Evolutionary conservation across 2,329 filamentous ascomycete species (phyloP), one percentile per base, ranked within the genome.

Genomic region (Verticillium isaacii): DNA sequence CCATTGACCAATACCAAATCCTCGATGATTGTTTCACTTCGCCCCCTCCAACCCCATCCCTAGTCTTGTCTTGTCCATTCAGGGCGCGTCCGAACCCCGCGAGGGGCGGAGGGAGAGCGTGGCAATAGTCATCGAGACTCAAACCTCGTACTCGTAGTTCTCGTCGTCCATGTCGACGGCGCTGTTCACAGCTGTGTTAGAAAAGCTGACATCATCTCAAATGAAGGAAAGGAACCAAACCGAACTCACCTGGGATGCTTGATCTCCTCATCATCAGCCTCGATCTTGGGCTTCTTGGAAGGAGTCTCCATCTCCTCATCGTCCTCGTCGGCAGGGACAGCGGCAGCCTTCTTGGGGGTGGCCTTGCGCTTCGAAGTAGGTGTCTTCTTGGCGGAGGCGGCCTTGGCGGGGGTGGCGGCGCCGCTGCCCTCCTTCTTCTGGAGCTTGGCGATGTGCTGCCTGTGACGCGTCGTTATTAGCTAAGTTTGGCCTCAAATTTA

Each of bases 381-480:
- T 1, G 29, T 25, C 15, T 58, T 62, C 60, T 67, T 70, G 15
- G 58, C 58, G 1, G 67, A 62, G 7, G 65, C 61, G 9, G 59
- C 60, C 19, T 50, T 50, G 45, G 45, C 45, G 23, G 72, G 64
- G 8, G 61, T 67, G 14, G 64, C 50, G 5, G 68, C 69, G n/a
- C 75, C 74, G 6, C 74, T 71, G 41, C 32, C 36, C 60, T 65
- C 63, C 60, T 64, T 70, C 63, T 71, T 73, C 63, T 76, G 76
- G 3, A 81, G 72, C 65, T 80, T 81, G 65, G 79, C 76, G 8
- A 82, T 73, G 37, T 82, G 79, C 66, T 81, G 79, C 56, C 79
- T 81, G 57, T 59, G 60, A 50, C 45, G 17, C 25, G 15, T 7
- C 2, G 29, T n/a, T n/a, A 60, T 68, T 61, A 69, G 67, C 36